Evolutionary conservation across 352 stramenopile species (phyloP), one percentile per base, ranked within the genome.

Genomic region (Phytophthora cajani): DNA sequence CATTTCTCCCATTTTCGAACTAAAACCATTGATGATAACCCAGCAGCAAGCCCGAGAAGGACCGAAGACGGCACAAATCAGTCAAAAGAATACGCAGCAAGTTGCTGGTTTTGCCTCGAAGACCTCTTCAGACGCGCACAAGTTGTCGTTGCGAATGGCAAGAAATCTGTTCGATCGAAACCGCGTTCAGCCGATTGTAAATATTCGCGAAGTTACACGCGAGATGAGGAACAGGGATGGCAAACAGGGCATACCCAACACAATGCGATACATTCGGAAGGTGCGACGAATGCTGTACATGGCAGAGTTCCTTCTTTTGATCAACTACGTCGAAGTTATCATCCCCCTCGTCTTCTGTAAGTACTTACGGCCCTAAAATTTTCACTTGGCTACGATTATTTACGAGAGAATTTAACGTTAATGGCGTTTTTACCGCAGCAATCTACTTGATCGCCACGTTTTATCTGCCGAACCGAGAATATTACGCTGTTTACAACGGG

Each of bases 291-390:
- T 72, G 30, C 32, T 72, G 30, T 72, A 63, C 65, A 57, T 64
- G 47, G 57, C 46, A 9, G 65, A 72, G 33, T 72, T 64, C 33
- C 32, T 72, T 2, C 23, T 72, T 14, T 32, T 72, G 16, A 54
- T 72, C 14, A 64, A 72, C 65, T 72, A 72, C 21, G 58, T 72
- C 58, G 65, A 72, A 36, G 55, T 67, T 3, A 62, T 72, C 21
- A 72, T 67, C n/a, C 51, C 65, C 5, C 46, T 72, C 16, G 56
- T 67, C 25, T 72, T 67, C 36, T 64, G 65, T 72, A 54, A n/a
- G 65, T 30, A 30, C 27, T 30, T 30, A 30, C 27, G 3, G 27
- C 27, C 5, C 27, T 0, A 7, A 30, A 2, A 30, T 30, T 30
- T 30, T 6, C 27, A 30, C 27, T 5, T 30, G 27, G 27, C 27